Conservation (phyloP, 371 early-diverging fungal genomes). For the Apophysomyces sp. region DNA sequence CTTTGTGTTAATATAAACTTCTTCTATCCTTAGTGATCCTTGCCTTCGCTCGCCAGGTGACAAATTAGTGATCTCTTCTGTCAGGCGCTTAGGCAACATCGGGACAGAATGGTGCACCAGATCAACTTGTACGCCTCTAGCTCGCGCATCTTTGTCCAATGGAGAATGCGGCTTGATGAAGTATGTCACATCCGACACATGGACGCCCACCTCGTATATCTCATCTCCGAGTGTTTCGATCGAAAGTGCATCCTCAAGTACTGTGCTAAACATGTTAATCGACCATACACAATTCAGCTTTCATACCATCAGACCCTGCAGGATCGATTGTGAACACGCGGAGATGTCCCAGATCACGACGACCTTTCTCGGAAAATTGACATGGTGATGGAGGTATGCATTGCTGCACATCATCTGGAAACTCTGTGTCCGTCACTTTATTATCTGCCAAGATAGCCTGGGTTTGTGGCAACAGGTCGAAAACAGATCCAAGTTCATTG, state of each 20-base stretch:
- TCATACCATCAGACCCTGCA: constrained; percentile 76
- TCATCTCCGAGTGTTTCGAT: constrained; percentile 59
- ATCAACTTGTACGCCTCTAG: constrained; percentile 93
- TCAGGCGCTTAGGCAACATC: constrained; percentile 93
- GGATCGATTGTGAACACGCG: constrained; percentile 92
- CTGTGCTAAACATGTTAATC: not conserved
- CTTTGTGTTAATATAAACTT: not conserved
- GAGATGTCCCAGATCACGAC: constrained; percentile 63
- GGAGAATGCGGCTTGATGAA: constrained; percentile 85
- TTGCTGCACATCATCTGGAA: constrained; percentile 63
- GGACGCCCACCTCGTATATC: constrained; percentile 85
- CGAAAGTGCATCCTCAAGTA: constrained; percentile 94
- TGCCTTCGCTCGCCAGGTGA: constrained; percentile 27
- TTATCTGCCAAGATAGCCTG: constrained; percentile 73
- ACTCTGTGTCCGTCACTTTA: constrained; percentile 55
- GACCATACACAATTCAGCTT: not conserved
- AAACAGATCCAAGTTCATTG: constrained; percentile 64
- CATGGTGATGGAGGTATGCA: constrained; percentile 53
- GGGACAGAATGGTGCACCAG: constrained; percentile 88
- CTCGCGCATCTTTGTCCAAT: constrained; percentile 88
- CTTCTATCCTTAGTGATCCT: not conserved
- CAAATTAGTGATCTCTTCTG: constrained; percentile 63
- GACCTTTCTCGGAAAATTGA: constrained; percentile 44
- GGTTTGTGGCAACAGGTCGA: constrained; percentile 67
- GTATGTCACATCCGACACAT: constrained; percentile 97